Percentiles rank a stretch among this genome's conserved stretches.
Conservation (phyloP, 1,139 yeast species). For the Geotrichum europaeum region DNA sequence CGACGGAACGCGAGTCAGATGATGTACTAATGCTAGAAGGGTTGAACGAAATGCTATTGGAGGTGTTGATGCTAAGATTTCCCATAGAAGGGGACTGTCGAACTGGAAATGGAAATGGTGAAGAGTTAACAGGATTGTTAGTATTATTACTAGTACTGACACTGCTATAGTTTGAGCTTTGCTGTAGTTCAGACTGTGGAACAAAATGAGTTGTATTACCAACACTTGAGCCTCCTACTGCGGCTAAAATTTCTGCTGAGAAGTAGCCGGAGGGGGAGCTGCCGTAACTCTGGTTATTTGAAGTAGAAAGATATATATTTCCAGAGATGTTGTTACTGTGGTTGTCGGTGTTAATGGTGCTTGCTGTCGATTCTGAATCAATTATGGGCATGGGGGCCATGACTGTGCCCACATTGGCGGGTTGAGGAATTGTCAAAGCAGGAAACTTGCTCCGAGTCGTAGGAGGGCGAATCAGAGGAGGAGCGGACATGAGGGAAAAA, state of each 20-base stretch:
- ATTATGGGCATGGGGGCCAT: constrained; percentile 2
- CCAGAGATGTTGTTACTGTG: neutral
- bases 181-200: neutral
- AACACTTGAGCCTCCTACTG: constrained; percentile 5
- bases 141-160: neutral
- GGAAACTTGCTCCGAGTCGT: constrained; percentile 13
- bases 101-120: constrained; percentile 13
- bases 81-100: constrained; percentile 4
- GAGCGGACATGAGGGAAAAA: constrained; percentile 12
- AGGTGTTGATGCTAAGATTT: constrained; percentile 7
- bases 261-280: constrained; percentile 11
- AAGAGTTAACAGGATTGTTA: neutral
- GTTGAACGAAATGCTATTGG: neutral
- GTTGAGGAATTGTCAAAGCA: constrained; percentile 9
- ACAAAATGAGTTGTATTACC: neutral
- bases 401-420: constrained; percentile 4
- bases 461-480: constrained; percentile 16
- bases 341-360: neutral
- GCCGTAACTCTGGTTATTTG: neutral
- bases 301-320: neutral
- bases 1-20: constrained; percentile 6
- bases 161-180: neutral
- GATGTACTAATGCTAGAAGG: constrained; percentile 1
- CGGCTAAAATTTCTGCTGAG: constrained; percentile 12
- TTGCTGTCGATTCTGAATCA: neutral